Percentiles rank a stretch among this genome's conserved stretches.
Evolutionary conservation across 805 yeast genomes (phyloP).

Genomic region (Saccharomycopsis babjevae): DNA sequence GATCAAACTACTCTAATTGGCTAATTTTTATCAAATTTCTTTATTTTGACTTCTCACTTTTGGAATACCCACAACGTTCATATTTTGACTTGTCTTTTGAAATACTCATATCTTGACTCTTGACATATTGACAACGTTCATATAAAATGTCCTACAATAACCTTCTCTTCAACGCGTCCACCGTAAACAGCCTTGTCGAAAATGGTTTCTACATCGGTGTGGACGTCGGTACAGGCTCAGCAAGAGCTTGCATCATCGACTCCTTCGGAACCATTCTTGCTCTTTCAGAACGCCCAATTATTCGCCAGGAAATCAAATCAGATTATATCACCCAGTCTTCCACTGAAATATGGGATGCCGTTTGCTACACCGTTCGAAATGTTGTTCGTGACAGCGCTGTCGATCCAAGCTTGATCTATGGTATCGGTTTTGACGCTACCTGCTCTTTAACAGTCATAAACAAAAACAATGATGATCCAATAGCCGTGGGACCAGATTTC

Average conservation of each 20-base stretch:
- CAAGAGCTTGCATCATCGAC: slow-evolving; percentile 88
- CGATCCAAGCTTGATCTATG: slow-evolving; percentile 57
- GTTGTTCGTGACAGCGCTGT: slow-evolving; percentile 68
- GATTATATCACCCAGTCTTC: slow-evolving; percentile 78
- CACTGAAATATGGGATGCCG: slow-evolving; percentile 83
- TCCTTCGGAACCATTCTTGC: slow-evolving; percentile 72
- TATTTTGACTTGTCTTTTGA: too few relatives aligned
- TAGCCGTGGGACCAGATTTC: slow-evolving; percentile 91
- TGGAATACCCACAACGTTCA: too few relatives aligned
- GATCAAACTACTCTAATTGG: too few relatives aligned
- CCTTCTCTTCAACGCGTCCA: neutral
- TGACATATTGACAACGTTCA: too few relatives aligned
- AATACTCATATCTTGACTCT: too few relatives aligned
- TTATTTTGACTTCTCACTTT: too few relatives aligned
- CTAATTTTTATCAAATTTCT: too few relatives aligned
- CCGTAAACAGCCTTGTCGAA: slow-evolving; percentile 11
- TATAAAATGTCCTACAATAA: neutral
- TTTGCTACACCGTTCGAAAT: slow-evolving; percentile 70
- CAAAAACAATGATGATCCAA: slow-evolving; percentile 54
- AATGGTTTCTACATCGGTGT: slow-evolving; percentile 57
- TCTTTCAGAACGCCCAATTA: slow-evolving; percentile 67
- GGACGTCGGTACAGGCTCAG: slow-evolving; percentile 97
- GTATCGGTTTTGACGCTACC: slow-evolving; percentile 95
- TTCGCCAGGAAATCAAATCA: slow-evolving; percentile 65
- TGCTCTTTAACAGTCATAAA: slow-evolving; percentile 83